Percentiles rank a stretch among this genome's conserved stretches.
Evolutionary conservation across 1,284 basidiomycete species (phyloP).

Genomic region (Fomitopsis betulina): DNA sequence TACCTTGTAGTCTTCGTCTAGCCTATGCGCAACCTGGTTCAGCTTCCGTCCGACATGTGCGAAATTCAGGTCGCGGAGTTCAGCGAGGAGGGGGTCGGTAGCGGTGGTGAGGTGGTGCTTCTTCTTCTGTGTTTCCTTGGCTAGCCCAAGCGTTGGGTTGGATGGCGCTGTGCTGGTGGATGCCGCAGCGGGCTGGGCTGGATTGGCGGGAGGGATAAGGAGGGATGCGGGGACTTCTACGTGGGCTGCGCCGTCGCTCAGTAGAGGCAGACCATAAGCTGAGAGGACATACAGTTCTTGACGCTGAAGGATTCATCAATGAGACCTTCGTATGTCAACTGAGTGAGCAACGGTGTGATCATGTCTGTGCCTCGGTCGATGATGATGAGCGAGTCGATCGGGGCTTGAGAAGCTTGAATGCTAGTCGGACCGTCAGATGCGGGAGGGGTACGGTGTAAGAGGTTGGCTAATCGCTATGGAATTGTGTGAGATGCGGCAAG

Average conservation of each 20-base stretch:
- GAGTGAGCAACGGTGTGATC: constrained; percentile 93
- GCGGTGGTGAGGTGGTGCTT: constrained; percentile 78
- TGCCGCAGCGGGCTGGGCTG: constrained; percentile 40
- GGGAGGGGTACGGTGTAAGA: constrained; percentile 62
- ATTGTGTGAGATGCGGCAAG: background rate
- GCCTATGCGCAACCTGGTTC: constrained; percentile 75
- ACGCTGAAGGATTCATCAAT: constrained; percentile 94
- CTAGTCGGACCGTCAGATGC: constrained; percentile 33
- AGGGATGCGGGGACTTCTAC: constrained; percentile 86
- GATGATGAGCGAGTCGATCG: constrained; percentile 85
- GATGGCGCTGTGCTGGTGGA: constrained; percentile 40
- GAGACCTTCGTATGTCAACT: constrained; percentile 95
- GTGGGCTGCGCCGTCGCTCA: constrained; percentile 54
- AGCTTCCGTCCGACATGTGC: constrained; percentile 86
- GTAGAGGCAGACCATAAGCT: background rate
- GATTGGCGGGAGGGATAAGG: constrained; percentile 48
- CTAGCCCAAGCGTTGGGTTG: constrained; percentile 30
- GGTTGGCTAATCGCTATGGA: constrained; percentile 67
- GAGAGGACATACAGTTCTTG: constrained; percentile 65
- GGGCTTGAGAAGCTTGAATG: constrained; percentile 37
- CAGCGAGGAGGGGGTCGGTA: constrained; percentile 81
- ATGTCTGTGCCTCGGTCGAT: constrained; percentile 93
- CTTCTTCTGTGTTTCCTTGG: constrained; percentile 82
- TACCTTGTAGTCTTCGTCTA: constrained; percentile 92
- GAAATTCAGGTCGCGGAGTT: constrained; percentile 92